These are phyloP conservation scores for Porcisia hertigi DNA, from an alignment of 208 protist genomes.

Conservation along the genomic window DNA sequence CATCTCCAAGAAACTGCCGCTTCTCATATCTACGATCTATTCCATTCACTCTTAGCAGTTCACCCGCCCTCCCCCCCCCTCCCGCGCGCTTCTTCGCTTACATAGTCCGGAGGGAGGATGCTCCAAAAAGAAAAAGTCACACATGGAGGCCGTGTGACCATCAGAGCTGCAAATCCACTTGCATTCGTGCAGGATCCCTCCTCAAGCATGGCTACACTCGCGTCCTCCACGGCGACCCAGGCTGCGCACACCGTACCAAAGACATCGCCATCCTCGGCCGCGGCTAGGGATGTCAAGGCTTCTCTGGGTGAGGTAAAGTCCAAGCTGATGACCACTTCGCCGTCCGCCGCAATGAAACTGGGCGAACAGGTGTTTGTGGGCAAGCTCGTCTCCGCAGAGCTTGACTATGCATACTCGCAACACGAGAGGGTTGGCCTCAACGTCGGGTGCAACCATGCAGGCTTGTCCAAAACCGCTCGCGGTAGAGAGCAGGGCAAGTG, in stretches of 20 bases:
- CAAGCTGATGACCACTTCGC: neutral
- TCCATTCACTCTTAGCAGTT: neutral
- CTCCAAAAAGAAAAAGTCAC: neutral
- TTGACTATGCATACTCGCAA: neutral
- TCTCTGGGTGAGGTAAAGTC: neutral
- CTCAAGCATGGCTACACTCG: neutral
- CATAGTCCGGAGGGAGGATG: neutral
- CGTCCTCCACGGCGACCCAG: neutral
- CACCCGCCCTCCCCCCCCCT: neutral
- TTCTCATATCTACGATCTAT: too few species aligned
- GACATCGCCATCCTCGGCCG: neutral
- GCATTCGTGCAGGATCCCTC: neutral
- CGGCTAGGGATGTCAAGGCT: neutral
- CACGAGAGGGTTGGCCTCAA: neutral
- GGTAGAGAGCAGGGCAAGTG: neutral
- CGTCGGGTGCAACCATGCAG: neutral
- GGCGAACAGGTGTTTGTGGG: slow-evolving; percentile 18
- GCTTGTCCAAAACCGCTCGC: neutral
- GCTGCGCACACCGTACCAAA: neutral
- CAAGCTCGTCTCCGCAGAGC: slow-evolving; percentile 13
- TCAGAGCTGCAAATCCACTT: neutral
- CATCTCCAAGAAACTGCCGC: too few species aligned
- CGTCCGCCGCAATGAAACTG: neutral
- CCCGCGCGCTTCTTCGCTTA: neutral
- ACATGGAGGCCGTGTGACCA: slow-evolving; percentile 1